Conservation (phyloP, 1,284 basidiomycete species). For the Mycosarcoma maydis region DNA sequence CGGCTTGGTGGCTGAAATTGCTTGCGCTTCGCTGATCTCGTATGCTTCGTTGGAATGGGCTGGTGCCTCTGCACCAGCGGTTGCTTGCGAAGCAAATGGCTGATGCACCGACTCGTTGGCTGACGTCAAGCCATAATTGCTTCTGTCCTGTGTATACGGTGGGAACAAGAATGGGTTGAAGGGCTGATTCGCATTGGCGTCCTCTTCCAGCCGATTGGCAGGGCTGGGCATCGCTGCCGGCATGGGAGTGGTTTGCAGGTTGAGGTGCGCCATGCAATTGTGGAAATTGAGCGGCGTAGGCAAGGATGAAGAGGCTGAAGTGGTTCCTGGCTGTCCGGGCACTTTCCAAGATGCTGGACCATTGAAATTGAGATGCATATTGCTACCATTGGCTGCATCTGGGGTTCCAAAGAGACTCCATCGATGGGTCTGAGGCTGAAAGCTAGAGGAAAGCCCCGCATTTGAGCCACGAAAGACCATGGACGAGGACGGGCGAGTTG, state of each 20-base stretch:
- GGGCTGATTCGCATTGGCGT: constrained; percentile 12
- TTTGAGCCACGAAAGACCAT: constrained; percentile 3
- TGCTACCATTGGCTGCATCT: constrained; percentile 16
- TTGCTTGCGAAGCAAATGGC: background rate
- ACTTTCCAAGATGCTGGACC: constrained; percentile 16
- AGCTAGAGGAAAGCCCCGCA: constrained; percentile 33
- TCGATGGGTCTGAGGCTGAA: constrained; percentile 35
- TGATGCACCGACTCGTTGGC: constrained; percentile 3
- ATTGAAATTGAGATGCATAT: constrained; percentile 35
- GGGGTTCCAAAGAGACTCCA: constrained; percentile 41
- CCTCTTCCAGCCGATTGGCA: constrained; percentile 12
- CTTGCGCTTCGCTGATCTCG: constrained; percentile 19
- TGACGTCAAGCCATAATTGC: constrained; percentile 1
- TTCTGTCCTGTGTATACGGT: constrained; percentile 30
- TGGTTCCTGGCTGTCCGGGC: constrained; percentile 13
- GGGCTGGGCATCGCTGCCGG: constrained; percentile 1
- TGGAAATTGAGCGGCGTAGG: constrained; percentile 43
- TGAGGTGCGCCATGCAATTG: constrained; percentile 47
- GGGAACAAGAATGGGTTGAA: constrained; percentile 51
- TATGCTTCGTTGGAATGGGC: constrained; percentile 26
- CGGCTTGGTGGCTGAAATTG: constrained; percentile 12
- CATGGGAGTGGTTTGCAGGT: constrained; percentile 44
- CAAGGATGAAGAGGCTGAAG: constrained; percentile 34
- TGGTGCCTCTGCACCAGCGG: background rate
- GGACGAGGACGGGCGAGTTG: constrained; percentile 11